phyloP scores from a whole-genome alignment of 306 rosid species.

The Lathyrus tuberosus region DNA sequence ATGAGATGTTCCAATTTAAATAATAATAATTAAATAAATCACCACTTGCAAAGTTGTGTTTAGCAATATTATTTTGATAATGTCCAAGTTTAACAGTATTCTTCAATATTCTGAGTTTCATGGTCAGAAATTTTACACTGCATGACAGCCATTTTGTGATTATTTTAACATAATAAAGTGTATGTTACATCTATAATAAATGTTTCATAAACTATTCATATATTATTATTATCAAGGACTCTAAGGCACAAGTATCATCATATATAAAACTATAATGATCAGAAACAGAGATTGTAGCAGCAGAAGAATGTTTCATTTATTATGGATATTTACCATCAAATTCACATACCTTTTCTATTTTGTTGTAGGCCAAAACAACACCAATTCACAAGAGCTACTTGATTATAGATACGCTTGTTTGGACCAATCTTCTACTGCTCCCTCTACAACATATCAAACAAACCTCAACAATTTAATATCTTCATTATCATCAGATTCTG shows the following conservation, averaged over 20 bases:
- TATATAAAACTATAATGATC: constrained; percentile 16
- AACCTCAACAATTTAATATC: constrained; percentile 43
- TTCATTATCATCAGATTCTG: constrained; percentile 43
- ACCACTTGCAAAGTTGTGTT: neutral
- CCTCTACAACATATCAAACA: constrained; percentile 41
- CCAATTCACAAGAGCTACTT: constrained; percentile 28
- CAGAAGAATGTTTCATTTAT: constrained; percentile 32
- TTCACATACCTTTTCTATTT: constrained; percentile 18
- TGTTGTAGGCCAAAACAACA: constrained; percentile 26
- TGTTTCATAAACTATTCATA: neutral
- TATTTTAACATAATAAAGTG: neutral
- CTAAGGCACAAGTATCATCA: neutral
- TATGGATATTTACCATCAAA: constrained; percentile 35
- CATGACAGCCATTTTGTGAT: neutral
- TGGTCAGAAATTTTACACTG: constrained; percentile 17
- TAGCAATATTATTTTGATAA: neutral
- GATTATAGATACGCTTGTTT: constrained; percentile 51
- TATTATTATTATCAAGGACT: neutral
- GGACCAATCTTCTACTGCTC: constrained; percentile 40
- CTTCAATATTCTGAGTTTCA: neutral
- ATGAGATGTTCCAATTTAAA: neutral
- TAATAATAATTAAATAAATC: neutral
- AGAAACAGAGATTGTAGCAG: neutral
- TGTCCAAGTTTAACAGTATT: neutral
- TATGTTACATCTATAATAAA: neutral